Conservation (phyloP, 2,329 filamentous ascomycete species). For the Curvularia sp. region DNA sequence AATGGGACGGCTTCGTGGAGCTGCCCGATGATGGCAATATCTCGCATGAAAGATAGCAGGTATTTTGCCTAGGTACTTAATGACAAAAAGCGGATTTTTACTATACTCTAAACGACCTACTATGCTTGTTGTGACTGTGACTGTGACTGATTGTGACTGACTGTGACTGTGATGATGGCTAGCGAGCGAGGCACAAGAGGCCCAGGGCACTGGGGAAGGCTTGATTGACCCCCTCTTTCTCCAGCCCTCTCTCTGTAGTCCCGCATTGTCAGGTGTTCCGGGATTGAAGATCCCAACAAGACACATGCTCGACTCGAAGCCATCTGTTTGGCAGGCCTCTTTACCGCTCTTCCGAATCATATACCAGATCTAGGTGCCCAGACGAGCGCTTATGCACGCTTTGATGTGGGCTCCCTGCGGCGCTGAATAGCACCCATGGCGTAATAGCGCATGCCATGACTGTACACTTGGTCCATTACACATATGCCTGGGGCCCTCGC, state of each 20-base stretch:
- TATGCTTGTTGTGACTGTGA: conserved; percentile 7
- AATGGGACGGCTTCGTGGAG: conserved; percentile 33
- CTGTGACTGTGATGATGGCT: conserved; percentile 8
- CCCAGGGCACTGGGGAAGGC: conserved; percentile 5
- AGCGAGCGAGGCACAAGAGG: conserved; percentile 11
- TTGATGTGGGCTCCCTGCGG: conserved; percentile 42
- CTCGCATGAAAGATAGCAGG: conserved; percentile 39
- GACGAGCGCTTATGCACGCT: conserved; percentile 49
- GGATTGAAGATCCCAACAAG: conserved; percentile 41
- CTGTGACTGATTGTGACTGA: conserved; percentile 22
- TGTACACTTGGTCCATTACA: conserved; percentile 21
- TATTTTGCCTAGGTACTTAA: conserved; percentile 46
- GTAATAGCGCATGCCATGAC: conserved; percentile 28
- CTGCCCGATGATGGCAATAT: conserved; percentile 40
- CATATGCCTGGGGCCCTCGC: no score
- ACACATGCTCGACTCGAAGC: conserved; percentile 37
- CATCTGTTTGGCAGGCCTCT: conserved; percentile 35
- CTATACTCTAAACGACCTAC: background rate
- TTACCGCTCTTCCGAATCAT: conserved; percentile 53
- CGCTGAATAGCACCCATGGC: conserved; percentile 39
- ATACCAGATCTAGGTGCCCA: conserved; percentile 32
- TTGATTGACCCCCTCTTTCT: background rate
- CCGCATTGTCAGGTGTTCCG: conserved; percentile 27
- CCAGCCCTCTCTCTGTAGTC: conserved; percentile 12
- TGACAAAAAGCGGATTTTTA: conserved; percentile 46